Evolutionary conservation across 2,329 filamentous ascomycete species (phyloP), one percentile per base, ranked within the genome.

Genomic region (Colletotrichum graminicola): DNA sequence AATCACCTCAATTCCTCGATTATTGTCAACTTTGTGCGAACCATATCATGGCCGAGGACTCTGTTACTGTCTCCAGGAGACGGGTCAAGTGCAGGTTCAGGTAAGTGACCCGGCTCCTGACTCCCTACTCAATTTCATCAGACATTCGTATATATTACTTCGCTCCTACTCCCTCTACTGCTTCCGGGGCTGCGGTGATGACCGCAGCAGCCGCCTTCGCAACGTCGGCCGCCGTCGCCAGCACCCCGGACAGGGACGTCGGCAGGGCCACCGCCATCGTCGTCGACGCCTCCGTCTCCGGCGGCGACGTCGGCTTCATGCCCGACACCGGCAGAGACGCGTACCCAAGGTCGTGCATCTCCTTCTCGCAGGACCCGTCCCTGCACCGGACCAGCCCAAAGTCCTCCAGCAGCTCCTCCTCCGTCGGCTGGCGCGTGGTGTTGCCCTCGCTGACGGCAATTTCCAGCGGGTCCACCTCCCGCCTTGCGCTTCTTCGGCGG

Each of bases 321-420:
- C 26, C 51, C 51, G 51, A 54, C 51, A 54, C 51, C 51, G 51
- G 51, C 51, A 54, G 51, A 34, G 51, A 54, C 51, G 51, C 51
- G 51, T 54, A 54, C 51, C 51, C 51, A 29, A 54, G 51, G 51
- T 54, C 51, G 51, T 54, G 29, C 51, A 54, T 54, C 51, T 54
- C 51, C 51, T n/a, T 34, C 51, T 34, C 29, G 51, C 51, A 54
- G 51, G 51, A 54, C 51, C 51, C 51, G 51, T 54, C 51, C 51
- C 51, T 54, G 29, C 51, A 54, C 51, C 51, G 51, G 51, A 54
- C 51, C 51, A 54, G 51, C 51, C 51, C 51, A 54, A 54, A 54
- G 51, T 54, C 29, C 51, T 54, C 51, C 51, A 54, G 51, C 29
- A 54, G 51, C 51, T 54, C 51, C 51, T 54, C 51, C 51, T 54